Evolutionary conservation across 1,139 yeast species (phyloP).

Genomic region (Geotrichum europaeum): DNA sequence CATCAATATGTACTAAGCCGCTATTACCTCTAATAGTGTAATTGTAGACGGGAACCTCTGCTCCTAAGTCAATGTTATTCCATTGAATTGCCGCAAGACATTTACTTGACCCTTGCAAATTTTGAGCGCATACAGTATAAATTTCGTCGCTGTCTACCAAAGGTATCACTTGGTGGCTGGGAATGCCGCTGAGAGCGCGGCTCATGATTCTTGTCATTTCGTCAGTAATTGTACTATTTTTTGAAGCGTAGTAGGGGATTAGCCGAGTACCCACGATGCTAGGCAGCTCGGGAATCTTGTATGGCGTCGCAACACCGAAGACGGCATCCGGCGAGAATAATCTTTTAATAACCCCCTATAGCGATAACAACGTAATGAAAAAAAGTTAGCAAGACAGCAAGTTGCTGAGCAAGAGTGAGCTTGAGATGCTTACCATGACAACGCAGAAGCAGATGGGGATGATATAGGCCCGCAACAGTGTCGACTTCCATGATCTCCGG

Average conservation of each 20-base stretch:
- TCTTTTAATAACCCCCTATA: conserved; percentile 30
- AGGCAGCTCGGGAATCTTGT: conserved; percentile 23
- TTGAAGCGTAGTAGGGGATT: conserved; percentile 30
- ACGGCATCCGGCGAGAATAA: conserved; percentile 31
- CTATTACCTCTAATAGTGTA: conserved; percentile 36
- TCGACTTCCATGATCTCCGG: conserved; percentile 30
- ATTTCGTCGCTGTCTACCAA: conserved; percentile 28
- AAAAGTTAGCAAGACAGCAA: not conserved
- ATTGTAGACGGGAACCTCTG: conserved; percentile 26
- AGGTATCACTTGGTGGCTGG: conserved; percentile 25
- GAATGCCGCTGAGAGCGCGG: conserved; percentile 30
- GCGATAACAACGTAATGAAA: not conserved
- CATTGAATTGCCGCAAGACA: conserved; percentile 36
- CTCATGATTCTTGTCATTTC: conserved; percentile 30
- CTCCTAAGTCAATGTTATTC: conserved; percentile 27
- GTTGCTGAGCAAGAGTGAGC: conserved; percentile 4
- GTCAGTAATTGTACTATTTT: conserved; percentile 23
- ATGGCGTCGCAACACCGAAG: conserved; percentile 33
- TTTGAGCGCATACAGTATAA: conserved; percentile 30
- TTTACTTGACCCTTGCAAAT: conserved; percentile 31
- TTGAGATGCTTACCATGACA: conserved; percentile 29
- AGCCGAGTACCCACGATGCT: conserved; percentile 26
- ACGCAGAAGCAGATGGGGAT: conserved; percentile 32
- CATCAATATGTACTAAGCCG: conserved; percentile 29
- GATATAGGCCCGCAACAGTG: conserved; percentile 30